Conservation (phyloP, 164 flowering plant genomes). For the Tetrastigma voinierianum region DNA sequence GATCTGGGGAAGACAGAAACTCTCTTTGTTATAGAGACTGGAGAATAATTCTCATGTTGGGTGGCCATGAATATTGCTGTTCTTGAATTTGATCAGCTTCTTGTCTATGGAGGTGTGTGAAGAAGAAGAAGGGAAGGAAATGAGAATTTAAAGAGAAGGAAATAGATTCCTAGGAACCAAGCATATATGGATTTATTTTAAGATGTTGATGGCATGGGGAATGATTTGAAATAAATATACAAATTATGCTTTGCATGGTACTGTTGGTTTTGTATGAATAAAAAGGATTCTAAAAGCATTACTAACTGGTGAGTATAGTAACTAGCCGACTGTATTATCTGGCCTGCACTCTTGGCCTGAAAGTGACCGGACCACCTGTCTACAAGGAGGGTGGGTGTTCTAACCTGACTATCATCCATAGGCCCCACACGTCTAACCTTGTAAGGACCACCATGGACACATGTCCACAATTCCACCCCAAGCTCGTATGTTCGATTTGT, state of each 20-base stretch:
- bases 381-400: too few relatives aligned
- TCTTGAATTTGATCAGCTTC: not conserved
- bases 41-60: constrained; percentile 7
- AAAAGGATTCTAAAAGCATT: constrained; percentile 1
- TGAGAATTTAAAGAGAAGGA: constrained; percentile 17
- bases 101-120: not conserved
- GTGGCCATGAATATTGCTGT: constrained; percentile 23
- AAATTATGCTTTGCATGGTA: constrained; percentile 28
- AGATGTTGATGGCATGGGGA: not conserved
- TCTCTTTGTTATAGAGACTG: constrained; percentile 29
- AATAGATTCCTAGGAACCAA: constrained; percentile 30
- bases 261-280: constrained; percentile 11
- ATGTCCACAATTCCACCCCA: too few relatives aligned
- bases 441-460: not conserved
- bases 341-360: constrained; percentile 8
- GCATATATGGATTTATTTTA: constrained; percentile 7
- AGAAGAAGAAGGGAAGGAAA: constrained; percentile 16
- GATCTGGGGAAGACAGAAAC: constrained; percentile 33
- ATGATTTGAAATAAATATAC: constrained; percentile 9
- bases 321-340: constrained; percentile 13
- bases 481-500: too few relatives aligned
- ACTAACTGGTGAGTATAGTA: too few relatives aligned
- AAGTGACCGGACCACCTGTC: constrained; percentile 10
- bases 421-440: constrained; percentile 1
- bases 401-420: not conserved